Evolutionary conservation across 306 rosid species (phyloP).

Genomic region (Vigna radiata): DNA sequence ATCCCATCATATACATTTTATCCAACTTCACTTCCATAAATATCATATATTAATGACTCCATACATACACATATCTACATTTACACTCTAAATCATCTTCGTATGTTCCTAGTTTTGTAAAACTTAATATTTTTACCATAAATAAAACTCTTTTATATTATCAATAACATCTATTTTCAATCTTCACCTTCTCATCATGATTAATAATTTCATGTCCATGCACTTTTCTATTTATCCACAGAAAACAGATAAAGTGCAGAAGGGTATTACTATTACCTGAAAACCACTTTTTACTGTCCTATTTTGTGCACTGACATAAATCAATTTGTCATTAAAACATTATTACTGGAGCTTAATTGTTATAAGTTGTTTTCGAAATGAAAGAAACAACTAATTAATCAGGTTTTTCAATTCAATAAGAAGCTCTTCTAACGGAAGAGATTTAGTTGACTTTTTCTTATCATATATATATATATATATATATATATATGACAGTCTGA

Average conservation of each 20-base stretch:
- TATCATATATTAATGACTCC: no score
- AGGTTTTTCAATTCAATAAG: no score
- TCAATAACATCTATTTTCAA: no score
- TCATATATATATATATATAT: no score
- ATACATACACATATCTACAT: no score
- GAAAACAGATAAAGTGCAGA: not conserved
- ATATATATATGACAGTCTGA: no score
- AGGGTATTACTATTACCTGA: not conserved
- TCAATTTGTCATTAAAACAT: not conserved
- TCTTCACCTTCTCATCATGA: not conserved
- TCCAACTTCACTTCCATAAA: not conserved
- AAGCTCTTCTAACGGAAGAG: no score
- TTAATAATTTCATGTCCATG: not conserved
- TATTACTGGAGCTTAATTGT: not conserved
- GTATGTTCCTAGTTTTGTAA: no score
- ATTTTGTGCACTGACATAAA: no score
- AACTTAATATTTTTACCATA: no score
- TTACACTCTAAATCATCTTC: no score
- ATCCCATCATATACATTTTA: not conserved
- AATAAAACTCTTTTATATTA: no score
- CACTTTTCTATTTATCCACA: slow-evolving; percentile 5
- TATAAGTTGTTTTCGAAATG: not conserved
- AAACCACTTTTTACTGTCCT: not conserved
- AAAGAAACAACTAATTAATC: not conserved
- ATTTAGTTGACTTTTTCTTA: not conserved